These are phyloP conservation scores for Volvariella volvacea DNA, from an alignment of 1,284 basidiomycete species.

Conservation along the genomic window DNA sequence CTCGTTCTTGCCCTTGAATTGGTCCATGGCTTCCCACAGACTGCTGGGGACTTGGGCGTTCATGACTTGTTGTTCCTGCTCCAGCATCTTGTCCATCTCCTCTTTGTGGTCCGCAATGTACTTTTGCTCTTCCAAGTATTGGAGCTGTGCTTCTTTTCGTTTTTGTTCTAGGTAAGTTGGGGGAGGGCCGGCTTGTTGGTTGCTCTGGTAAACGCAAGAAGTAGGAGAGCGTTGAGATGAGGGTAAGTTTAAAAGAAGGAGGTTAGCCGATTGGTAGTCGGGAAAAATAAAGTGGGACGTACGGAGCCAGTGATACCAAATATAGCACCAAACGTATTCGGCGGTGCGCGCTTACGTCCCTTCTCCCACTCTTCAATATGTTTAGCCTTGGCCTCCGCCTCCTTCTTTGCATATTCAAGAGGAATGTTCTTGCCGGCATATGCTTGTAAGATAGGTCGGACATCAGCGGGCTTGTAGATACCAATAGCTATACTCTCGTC, in stretches of 20 bases:
- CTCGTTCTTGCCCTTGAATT: conserved; percentile 23
- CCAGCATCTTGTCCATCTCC: conserved; percentile 71
- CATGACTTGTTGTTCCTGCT: conserved; percentile 80
- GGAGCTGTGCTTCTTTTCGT: conserved; percentile 78
- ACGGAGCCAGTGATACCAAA: conserved; percentile 44
- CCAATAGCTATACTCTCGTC: conserved; percentile 60
- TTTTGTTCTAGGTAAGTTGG: conserved; percentile 89
- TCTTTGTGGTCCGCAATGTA: conserved; percentile 81
- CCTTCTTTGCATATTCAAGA: conserved; percentile 82
- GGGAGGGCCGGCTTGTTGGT: conserved; percentile 37
- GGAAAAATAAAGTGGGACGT: conserved; percentile 10
- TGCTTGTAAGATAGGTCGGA: conserved; percentile 79
- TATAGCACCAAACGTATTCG: conserved; percentile 53
- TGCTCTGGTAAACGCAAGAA: conserved; percentile 8
- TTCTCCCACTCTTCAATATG: conserved; percentile 83
- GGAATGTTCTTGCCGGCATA: conserved; percentile 89
- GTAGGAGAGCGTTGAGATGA: conserved; percentile 1
- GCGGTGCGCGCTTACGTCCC: conserved; percentile 35
- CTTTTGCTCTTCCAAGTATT: conserved; percentile 84
- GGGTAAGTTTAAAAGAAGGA: conserved; percentile 2
- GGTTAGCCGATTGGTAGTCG: conserved; percentile 1
- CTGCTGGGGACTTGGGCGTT: conserved; percentile 36
- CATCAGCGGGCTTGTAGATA: conserved; percentile 81
- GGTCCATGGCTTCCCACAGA: conserved; percentile 38
- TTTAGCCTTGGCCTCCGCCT: conserved; percentile 72